Base-by-base conservation (phyloP, 176 grass and related monocot genomes). In the Elaeis guineensis region DNA sequence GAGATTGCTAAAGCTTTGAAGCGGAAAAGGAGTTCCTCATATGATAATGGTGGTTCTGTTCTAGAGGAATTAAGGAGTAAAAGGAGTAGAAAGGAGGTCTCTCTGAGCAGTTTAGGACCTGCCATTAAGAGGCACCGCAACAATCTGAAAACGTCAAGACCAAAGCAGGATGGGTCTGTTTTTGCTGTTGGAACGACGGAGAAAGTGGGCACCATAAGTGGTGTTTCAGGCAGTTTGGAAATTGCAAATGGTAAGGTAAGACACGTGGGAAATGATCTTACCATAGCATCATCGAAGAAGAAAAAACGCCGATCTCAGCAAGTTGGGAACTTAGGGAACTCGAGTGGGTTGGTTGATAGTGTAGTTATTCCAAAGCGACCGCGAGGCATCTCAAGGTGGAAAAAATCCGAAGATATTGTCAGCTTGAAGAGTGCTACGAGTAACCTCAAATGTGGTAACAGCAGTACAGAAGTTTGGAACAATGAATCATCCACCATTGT, bases 41-140 rank as follows among this genome's bases (percentile, higher is more conserved):
- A 61, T 76, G 69, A 70, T 50, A 66, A 82, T 19, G 65, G 21
- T 48, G 67, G 32, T 49, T 64, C 68, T 48, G 16, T 39, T 57
- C 21, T 66, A 35, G 17, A 25, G 55, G 29, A 55, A 56, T 20
- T 28, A 17, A 73, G 65, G 60, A 62, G 55, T 32, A 65, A 75
- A 71, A 25, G 51, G 19, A 63, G 5, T 12, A 51, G 22, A 69
- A 91, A 88, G 6, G 81, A 76, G 58, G 63, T 50, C 4, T 64
- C 69, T 78, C 69, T 73, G 18, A 74, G 64, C 63, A 64, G 61
- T 64, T 75, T 76, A 30, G 69, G 74, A 49, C 28, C 77, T 15
- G 81, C 55, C 56, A 80, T 67, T 57, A 91, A 83, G 78, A 82
- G 76, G 69, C 86, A 72, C 70, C 49, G 20, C 1, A 61, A 70